phyloP scores from a whole-genome alignment of 2,329 filamentous ascomycete species.

The Apiospora phragmitis region DNA sequence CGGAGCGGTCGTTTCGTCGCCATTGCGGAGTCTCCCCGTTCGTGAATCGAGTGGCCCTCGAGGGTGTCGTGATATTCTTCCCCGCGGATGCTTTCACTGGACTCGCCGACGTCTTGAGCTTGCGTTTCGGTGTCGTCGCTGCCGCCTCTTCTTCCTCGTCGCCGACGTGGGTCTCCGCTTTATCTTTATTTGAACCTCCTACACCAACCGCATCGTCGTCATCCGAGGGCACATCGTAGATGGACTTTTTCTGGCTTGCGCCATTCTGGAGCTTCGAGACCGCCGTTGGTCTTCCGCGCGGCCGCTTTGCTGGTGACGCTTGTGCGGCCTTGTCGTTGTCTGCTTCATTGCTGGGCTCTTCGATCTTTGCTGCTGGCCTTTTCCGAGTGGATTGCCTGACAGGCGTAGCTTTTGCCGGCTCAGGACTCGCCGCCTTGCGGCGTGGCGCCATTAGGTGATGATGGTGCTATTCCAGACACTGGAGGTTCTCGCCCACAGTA shows the following conservation, averaged over 20 bases:
- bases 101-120: background rate
- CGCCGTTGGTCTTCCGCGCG: slow-evolving; percentile 12
- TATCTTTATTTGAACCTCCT: background rate
- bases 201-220: background rate
- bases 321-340: background rate
- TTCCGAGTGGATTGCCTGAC: slow-evolving; percentile 2
- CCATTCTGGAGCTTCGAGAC: background rate
- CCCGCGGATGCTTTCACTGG: background rate
- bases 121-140: background rate
- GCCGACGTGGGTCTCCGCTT: background rate
- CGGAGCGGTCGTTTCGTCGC: slow-evolving; percentile 76
- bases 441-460: slow-evolving; percentile 6
- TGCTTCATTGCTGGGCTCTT: background rate
- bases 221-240: slow-evolving; percentile 14
- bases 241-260: background rate
- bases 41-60: slow-evolving; percentile 19
- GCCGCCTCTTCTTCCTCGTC: background rate
- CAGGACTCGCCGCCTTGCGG: background rate
- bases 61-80: slow-evolving; percentile 23
- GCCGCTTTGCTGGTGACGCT: slow-evolving; percentile 5
- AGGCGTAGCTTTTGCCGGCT: background rate
- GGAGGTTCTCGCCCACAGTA: background rate
- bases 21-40: slow-evolving; percentile 60
- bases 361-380: background rate
- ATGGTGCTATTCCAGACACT: background rate